Conservation (phyloP, 352 stramenopile genomes). For the Globisporangium barbulae region DNA sequence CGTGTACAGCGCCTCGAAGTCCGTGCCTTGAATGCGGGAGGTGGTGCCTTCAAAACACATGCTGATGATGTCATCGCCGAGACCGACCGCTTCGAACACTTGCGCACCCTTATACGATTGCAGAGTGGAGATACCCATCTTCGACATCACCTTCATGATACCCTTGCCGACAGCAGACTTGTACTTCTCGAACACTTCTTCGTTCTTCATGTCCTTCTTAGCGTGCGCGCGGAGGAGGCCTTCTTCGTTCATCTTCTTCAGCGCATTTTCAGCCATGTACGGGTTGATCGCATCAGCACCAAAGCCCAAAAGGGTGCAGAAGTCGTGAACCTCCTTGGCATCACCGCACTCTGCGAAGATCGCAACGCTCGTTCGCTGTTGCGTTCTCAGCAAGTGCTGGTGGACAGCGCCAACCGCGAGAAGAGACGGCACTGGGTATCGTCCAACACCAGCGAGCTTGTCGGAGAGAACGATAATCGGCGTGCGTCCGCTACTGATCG, state of each 20-base stretch:
- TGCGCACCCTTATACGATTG: constrained; percentile 95
- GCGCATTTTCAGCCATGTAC: constrained; percentile 93
- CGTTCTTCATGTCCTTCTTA: constrained; percentile 50
- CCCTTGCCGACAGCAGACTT: constrained; percentile 62
- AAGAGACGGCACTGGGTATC: constrained; percentile 93
- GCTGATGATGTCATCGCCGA: constrained; percentile 91
- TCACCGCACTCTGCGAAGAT: constrained; percentile 95
- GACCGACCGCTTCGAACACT: constrained; percentile 95
- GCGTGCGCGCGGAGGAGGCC: constrained; percentile 73
- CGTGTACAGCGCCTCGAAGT: constrained; percentile 94
- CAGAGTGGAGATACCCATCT: constrained; percentile 96
- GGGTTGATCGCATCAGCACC: constrained; percentile 94
- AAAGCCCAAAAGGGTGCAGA: constrained; percentile 92
- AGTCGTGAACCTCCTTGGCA: constrained; percentile 96
- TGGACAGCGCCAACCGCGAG: constrained; percentile 94
- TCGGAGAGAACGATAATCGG: constrained; percentile 93
- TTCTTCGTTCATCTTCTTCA: constrained; percentile 95
- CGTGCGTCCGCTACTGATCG: constrained; percentile 75
- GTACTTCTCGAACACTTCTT: constrained; percentile 68
- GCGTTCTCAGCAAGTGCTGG: constrained; percentile 93
- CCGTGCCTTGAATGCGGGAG: constrained; percentile 90
- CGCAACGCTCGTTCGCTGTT: constrained; percentile 86
- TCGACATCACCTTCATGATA: constrained; percentile 85
- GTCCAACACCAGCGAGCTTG: constrained; percentile 79
- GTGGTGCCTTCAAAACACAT: constrained; percentile 86